Base-by-base conservation (phyloP, 1,139 yeast genomes). In the Blastobotrys persicus region DNA sequence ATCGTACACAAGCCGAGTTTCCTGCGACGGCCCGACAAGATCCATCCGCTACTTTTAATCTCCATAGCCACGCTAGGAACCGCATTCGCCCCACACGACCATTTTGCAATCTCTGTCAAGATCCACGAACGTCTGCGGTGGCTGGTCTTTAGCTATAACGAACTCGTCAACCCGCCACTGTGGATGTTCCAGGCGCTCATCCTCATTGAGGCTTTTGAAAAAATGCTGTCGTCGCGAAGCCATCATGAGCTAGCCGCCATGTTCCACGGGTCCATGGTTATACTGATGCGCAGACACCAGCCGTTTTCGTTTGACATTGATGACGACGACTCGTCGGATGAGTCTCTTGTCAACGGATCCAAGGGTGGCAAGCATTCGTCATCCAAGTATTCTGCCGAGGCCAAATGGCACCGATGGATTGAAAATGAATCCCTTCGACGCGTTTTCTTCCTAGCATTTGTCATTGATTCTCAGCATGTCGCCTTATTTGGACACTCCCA, bases 111-210 rank as follows among this genome's bases (percentile, higher is more conserved):
- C 2, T 58, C 64, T 2, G 56, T 61, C 4, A 55, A 55, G 42
- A 45, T 61, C 11, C 65, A 61, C 34, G 62, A 62, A 33, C 46
- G 65, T 26, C 53, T 62, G 32, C 49, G 60, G 31, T 56, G 60
- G 57, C 50, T 57, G 12, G 55, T 60, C 12, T 52, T 61, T 44
- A 54, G 59, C 40, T 53, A 54, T 41, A 54, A 54, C 34, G 57
- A 62, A 20, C 53, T 63, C 32, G 56, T 59, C 11, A 56, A 62
- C 11, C 66, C 67, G 2, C 64, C 65, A n/a, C 53, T 64, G 14
- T 83, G 87, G 83, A 73, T 83, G 2, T 71, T 84, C 42, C 89
- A 84, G 60, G 71, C 82, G 48, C 67, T 84, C 41, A 68, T 80
- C 46, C 61, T 84, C 45, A 64, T 84, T 23, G 88, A 83, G 59